These are phyloP conservation scores for Schwanniomyces pseudopolymorphus DNA, from an alignment of 805 yeast species.

Conservation along the genomic window DNA sequence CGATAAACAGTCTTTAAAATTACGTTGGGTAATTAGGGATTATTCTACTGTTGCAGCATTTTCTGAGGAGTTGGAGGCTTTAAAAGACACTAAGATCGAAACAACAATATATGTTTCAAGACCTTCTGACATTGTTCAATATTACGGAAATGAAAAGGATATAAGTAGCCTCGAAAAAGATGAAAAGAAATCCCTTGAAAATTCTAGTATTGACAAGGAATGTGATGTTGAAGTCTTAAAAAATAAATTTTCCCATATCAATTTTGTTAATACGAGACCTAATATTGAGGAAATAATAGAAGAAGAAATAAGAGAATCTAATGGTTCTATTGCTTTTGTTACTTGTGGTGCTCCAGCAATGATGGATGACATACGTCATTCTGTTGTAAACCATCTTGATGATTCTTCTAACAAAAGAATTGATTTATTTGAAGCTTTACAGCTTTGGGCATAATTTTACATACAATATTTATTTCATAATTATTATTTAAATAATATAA, in stretches of 20 bases:
- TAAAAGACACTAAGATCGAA: conserved; percentile 24
- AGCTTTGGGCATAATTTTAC: conserved; percentile 53
- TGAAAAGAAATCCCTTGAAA: conserved; percentile 1
- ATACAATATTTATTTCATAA: not conserved
- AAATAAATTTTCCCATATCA: conserved; percentile 26
- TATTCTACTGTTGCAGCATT: conserved; percentile 50
- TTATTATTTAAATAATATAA: too few species aligned
- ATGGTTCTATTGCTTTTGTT: conserved; percentile 51
- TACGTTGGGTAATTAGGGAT: conserved; percentile 66
- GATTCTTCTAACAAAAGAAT: conserved; percentile 43
- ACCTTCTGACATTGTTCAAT: not conserved
- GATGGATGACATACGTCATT: conserved; percentile 55
- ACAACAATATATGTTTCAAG: conserved; percentile 26
- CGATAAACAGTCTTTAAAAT: conserved; percentile 27
- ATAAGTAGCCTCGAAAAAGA: not conserved
- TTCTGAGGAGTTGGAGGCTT: conserved; percentile 33
- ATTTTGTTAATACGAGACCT: conserved; percentile 51
- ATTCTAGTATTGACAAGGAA: conserved; percentile 5
- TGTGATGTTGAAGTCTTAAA: conserved; percentile 1
- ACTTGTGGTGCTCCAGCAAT: conserved; percentile 64
- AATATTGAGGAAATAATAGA: conserved; percentile 37
- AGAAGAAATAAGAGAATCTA: conserved; percentile 33
- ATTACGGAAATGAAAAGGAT: conserved; percentile 1
- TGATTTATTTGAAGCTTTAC: conserved; percentile 74
- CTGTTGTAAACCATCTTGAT: conserved; percentile 43